phyloP scores from a whole-genome alignment of 768 basidiomycete genomes.

The Gelatoporia subvermispora region DNA sequence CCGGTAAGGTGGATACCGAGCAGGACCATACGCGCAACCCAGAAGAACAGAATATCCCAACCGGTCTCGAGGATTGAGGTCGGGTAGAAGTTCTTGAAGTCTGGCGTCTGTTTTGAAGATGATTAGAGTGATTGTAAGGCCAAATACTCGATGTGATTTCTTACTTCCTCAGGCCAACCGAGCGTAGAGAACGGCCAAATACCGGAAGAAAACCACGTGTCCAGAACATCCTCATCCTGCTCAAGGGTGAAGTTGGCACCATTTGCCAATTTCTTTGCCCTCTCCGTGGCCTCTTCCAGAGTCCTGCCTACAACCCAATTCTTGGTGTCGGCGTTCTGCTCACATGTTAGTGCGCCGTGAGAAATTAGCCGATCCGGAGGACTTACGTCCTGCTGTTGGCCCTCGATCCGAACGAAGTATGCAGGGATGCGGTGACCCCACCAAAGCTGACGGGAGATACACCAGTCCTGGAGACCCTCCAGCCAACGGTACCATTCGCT shows the following conservation, averaged over 20 bases:
- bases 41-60: constrained; percentile 99
- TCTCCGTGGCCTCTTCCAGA: constrained; percentile 68
- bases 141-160: constrained; percentile 1
- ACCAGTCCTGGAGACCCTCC: constrained; percentile 96
- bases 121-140: not conserved
- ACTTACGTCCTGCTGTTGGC: constrained; percentile 60
- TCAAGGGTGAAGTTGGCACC: constrained; percentile 66
- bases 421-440: constrained; percentile 98
- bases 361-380: not conserved
- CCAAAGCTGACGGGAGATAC: constrained; percentile 97
- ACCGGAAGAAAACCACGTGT: constrained; percentile 98
- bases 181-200: constrained; percentile 97
- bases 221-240: constrained; percentile 96
- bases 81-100: constrained; percentile 82
- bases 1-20: constrained; percentile 87
- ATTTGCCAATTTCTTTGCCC: constrained; percentile 64
- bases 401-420: constrained; percentile 86
- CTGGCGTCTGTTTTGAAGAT: constrained; percentile 51
- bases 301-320: constrained; percentile 91
- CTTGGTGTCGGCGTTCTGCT: constrained; percentile 60
- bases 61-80: constrained; percentile 91
- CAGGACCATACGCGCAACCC: constrained; percentile 98
- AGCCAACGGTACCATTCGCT: constrained; percentile 97
- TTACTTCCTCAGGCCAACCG: constrained; percentile 94
- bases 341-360: not conserved